phyloP scores from a whole-genome alignment of 495 filamentous ascomycete species.

The Lasiosphaeria miniovina region DNA sequence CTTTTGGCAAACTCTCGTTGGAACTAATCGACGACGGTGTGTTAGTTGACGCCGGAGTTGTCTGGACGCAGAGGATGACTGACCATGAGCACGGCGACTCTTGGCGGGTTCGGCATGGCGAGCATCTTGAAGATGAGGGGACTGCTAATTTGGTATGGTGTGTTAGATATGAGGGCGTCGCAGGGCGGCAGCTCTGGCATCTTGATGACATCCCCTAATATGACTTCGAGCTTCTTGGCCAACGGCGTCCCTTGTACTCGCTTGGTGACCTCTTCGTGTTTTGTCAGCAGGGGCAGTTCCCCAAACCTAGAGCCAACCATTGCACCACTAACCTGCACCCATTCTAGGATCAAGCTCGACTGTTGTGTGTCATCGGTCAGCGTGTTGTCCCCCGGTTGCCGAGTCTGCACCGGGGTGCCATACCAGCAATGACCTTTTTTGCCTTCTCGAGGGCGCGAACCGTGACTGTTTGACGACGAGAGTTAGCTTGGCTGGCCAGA shows the following conservation, averaged over 20 bases:
- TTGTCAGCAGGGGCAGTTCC: neutral
- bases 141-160: conserved; percentile 89
- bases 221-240: conserved; percentile 75
- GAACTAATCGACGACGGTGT: conserved; percentile 15
- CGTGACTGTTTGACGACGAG: conserved; percentile 61
- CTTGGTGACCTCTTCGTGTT: conserved; percentile 71
- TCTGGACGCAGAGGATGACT: neutral
- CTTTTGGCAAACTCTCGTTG: conserved; percentile 37
- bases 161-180: conserved; percentile 91
- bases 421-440: conserved; percentile 72
- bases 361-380: conserved; percentile 10
- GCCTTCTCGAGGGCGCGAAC: conserved; percentile 83
- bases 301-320: neutral
- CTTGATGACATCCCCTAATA: conserved; percentile 93
- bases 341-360: conserved; percentile 95
- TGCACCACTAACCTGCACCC: conserved; percentile 57
- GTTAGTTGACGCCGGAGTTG: conserved; percentile 8
- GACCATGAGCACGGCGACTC: conserved; percentile 88
- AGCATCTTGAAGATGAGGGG: conserved; percentile 92
- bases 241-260: conserved; percentile 82
- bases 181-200: conserved; percentile 72
- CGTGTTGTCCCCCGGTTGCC: conserved; percentile 2
- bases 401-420: neutral
- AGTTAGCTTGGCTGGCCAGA: conserved; percentile 17
- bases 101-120: conserved; percentile 63